Base-by-base conservation (phyloP, 169 alveolate genomes). In the Plasmodium chabaudi region DNA sequence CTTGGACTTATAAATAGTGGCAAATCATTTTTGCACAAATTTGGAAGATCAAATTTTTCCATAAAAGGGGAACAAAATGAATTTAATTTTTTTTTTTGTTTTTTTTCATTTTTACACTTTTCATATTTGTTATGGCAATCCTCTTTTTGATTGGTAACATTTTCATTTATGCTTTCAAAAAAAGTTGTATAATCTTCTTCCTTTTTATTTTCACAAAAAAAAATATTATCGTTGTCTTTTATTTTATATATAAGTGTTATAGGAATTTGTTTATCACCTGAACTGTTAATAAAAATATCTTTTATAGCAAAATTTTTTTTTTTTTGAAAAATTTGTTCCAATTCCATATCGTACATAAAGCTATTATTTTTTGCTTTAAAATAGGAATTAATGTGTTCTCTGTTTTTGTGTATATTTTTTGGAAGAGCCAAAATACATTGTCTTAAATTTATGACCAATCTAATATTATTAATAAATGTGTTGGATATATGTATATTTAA, bases 1-100 rank as follows among this genome's bases (percentile, higher is more conserved):
- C 88, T 77, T 9, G 88, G 56, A 7, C 63, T 15, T 63, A 64
- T n/a, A 68, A 77, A 77, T 2, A 63, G 17, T 9, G 88, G 88
- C 9, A 77, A 69, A 10, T 42, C 61, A 0, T 49, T 53, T 1
- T 51, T 39, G n/a, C 15, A 21, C 4, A 19, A 13, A 39, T 17
- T 13, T 25, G 61, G 44, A 7, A 67, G 4, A 23, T 34, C 77
- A 42, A 9, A 9, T 5, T 34, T 44, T n/a, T 17, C 17, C 42
- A 1, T 68, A 27, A 3, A 3, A 34, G 5, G 4, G 4, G 4
- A 7, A 3, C 7, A 34, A 34, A 3, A 1, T 34, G 4, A 34
- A 4, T 4, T 3, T 34, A 34, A 34, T 34, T 34, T 27, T 27
- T 27, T 27, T 27, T 27, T 27, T 21, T n/a, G n/a, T n/a, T 21